A percentile compares a stretch with the other conserved stretches of the same genome.
These are phyloP conservation scores for Candida labiduridarum DNA, from an alignment of 1,139 yeast species.

Conservation along the genomic window DNA sequence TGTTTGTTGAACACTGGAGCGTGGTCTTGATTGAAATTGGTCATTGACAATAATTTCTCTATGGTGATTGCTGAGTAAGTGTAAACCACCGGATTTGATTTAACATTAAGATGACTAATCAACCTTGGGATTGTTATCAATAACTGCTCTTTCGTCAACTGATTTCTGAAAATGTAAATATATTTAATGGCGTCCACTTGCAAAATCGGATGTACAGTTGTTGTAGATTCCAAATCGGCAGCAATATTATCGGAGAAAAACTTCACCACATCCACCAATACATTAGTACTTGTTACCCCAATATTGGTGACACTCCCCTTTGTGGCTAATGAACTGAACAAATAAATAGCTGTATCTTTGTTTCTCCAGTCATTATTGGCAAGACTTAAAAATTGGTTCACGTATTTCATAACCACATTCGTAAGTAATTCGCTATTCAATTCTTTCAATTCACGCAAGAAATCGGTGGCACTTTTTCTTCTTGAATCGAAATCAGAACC, in stretches of 20 bases:
- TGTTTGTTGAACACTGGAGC: conserved; percentile 64
- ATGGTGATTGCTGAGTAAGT: conserved; percentile 93
- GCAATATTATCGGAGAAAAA: conserved; percentile 84
- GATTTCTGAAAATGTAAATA: conserved; percentile 87
- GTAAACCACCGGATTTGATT: conserved; percentile 76
- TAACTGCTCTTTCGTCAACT: conserved; percentile 83
- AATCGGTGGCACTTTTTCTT: conserved; percentile 88
- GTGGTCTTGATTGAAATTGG: conserved; percentile 52
- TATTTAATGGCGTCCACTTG: conserved; percentile 93
- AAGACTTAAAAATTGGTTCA: conserved; percentile 61
- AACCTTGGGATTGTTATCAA: conserved; percentile 79
- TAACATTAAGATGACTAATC: conserved; percentile 59
- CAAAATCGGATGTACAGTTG: conserved; percentile 65
- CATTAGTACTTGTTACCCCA: conserved; percentile 89
- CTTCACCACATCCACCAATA: conserved; percentile 80
- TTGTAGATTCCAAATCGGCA: conserved; percentile 63
- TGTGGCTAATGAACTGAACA: conserved; percentile 88
- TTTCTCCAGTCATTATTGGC: conserved; percentile 70
- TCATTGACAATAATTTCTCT: conserved; percentile 82
- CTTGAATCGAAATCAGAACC: conserved; percentile 94
- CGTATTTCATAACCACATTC: conserved; percentile 73
- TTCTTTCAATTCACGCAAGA: conserved; percentile 82
- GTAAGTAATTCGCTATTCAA: conserved; percentile 78
- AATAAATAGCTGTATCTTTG: conserved; percentile 84
- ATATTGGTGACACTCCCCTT: conserved; percentile 83